Conservation (phyloP, 1,284 basidiomycete species). For the Cutaneotrichosporon cyanovorans region DNA sequence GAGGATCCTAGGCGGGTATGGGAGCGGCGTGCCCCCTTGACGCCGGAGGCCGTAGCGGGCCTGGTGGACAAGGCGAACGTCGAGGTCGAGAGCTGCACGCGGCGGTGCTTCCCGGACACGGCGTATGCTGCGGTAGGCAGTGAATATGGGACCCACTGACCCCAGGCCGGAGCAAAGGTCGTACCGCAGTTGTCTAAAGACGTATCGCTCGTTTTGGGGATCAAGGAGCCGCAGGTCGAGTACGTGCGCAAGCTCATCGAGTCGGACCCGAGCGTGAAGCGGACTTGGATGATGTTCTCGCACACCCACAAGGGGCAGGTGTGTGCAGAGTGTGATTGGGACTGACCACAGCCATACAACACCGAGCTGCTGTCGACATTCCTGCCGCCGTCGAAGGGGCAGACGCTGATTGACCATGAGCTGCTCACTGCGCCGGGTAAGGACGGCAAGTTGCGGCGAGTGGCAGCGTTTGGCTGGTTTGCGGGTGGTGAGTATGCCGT, state of each 20-base stretch:
- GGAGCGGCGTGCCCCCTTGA: slow-evolving; percentile 78
- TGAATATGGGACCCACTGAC: slow-evolving; percentile 2
- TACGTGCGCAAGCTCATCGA: slow-evolving; percentile 48
- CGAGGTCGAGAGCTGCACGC: slow-evolving; percentile 56
- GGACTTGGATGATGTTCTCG: slow-evolving; percentile 65
- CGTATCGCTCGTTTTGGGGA: slow-evolving; percentile 70
- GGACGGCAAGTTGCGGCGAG: slow-evolving; percentile 56
- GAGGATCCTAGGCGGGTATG: slow-evolving; percentile 74
- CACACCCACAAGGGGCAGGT: slow-evolving; percentile 67
- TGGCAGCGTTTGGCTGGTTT: slow-evolving; percentile 81
- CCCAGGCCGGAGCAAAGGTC: slow-evolving; percentile 65
- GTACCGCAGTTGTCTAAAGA: slow-evolving; percentile 53
- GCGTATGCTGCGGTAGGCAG: slow-evolving; percentile 59
- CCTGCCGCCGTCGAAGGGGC: slow-evolving; percentile 44
- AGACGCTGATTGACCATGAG: slow-evolving; percentile 75
- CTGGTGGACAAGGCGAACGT: slow-evolving; percentile 38
- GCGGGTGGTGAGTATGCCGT: slow-evolving; percentile 60
- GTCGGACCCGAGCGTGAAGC: slow-evolving; percentile 23
- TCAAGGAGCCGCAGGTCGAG: slow-evolving; percentile 72
- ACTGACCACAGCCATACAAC: slow-evolving; percentile 62
- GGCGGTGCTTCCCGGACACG: slow-evolving; percentile 58
- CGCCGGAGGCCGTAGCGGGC: slow-evolving; percentile 60
- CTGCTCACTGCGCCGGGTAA: slow-evolving; percentile 53
- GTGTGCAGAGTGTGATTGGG: slow-evolving; percentile 4
- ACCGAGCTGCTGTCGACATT: slow-evolving; percentile 66